Conservation (phyloP, 441 rosid genomes). For the Dalechampia spathulata region DNA sequence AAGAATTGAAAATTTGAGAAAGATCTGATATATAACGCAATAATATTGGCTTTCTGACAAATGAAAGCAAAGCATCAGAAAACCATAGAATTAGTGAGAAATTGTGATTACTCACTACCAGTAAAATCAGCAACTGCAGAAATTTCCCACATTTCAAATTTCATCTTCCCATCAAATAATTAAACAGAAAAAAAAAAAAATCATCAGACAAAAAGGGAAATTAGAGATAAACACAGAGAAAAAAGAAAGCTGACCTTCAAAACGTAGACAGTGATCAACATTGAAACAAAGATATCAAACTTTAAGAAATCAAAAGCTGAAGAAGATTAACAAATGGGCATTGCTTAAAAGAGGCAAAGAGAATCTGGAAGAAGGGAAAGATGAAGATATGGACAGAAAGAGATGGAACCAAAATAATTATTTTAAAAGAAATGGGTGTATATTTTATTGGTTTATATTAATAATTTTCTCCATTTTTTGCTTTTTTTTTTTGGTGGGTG, state of each 20-base stretch:
- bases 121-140: neutral
- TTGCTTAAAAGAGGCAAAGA: constrained; percentile 12
- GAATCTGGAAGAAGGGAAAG: constrained; percentile 4
- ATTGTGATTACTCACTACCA: neutral
- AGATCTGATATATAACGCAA: neutral
- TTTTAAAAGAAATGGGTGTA: too few relatives aligned
- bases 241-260: constrained; percentile 20
- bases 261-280: constrained; percentile 38
- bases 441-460: too few relatives aligned
- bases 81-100: neutral
- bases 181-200: too few relatives aligned
- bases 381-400: neutral
- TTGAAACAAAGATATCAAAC: constrained; percentile 18
- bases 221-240: neutral
- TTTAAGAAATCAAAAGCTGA: constrained; percentile 14
- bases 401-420: neutral
- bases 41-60: neutral
- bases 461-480: neutral
- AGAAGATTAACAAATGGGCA: constrained; percentile 6
- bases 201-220: neutral
- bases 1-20: neutral
- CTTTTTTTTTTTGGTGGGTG: neutral
- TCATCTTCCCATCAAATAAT: constrained; percentile 15
- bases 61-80: neutral
- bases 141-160: constrained; percentile 8